Conservation (phyloP, 306 rosid genomes). For the Gillenia trifoliata region DNA sequence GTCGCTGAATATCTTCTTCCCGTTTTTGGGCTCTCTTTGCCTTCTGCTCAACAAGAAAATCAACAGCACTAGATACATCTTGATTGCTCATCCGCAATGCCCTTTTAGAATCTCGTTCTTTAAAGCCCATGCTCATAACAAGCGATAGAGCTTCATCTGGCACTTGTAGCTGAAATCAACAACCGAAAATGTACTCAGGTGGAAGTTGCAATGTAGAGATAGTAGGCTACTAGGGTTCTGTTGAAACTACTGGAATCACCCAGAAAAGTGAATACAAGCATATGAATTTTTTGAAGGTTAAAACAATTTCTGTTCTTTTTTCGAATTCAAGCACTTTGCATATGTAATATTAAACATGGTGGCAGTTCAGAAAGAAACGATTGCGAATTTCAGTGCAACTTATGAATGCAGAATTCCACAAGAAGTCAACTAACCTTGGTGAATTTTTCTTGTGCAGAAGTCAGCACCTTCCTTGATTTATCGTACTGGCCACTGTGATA, state of each 20-base stretch:
- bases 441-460: conserved; percentile 61
- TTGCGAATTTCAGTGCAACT: not conserved
- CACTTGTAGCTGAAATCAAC: conserved; percentile 68
- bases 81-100: conserved; percentile 88
- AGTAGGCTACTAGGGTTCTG: not conserved
- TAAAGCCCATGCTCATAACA: conserved; percentile 84
- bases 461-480: conserved; percentile 52
- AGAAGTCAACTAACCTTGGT: conserved; percentile 40
- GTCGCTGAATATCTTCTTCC: conserved; percentile 55
- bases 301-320: not conserved
- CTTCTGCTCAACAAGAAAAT: conserved; percentile 75
- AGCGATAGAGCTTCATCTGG: conserved; percentile 79
- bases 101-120: conserved; percentile 62
- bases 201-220: not conserved
- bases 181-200: not conserved
- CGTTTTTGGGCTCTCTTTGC: conserved; percentile 43
- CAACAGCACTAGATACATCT: conserved; percentile 73
- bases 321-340: not conserved
- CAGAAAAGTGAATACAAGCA: not conserved
- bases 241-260: not conserved
- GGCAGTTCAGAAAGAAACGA: not conserved
- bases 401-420: not conserved
- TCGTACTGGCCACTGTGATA: conserved; percentile 72
- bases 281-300: not conserved
- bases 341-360: not conserved